Evolutionary conservation across 1,139 yeast species (phyloP).

Genomic region (Scheffersomyces cryptocercus): DNA sequence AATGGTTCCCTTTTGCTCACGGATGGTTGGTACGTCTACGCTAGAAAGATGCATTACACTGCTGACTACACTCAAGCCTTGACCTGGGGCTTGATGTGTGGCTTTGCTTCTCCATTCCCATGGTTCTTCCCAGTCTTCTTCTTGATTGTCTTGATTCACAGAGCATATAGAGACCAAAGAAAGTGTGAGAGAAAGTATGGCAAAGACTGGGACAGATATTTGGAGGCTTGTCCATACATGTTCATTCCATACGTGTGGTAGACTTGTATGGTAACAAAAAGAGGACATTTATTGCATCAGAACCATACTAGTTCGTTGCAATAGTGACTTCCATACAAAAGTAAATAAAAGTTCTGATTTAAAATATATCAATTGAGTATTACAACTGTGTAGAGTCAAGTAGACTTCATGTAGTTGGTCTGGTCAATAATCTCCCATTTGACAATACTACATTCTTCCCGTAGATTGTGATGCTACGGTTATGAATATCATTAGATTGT

Average conservation of each 20-base stretch:
- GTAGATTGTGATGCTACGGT: too few relatives aligned
- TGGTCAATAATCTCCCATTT: too few relatives aligned
- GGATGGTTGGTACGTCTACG: slow-evolving; percentile 92
- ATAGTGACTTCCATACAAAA: too few relatives aligned
- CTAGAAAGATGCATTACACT: slow-evolving; percentile 93
- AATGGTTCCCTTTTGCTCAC: slow-evolving; percentile 82
- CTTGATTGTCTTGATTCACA: slow-evolving; percentile 81
- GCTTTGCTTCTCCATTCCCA: slow-evolving; percentile 83
- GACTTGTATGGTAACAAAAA: neutral
- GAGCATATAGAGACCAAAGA: slow-evolving; percentile 82
- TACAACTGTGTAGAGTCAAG: too few relatives aligned
- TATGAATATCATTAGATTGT: too few relatives aligned
- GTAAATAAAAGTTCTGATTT: too few relatives aligned
- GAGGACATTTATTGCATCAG: too few relatives aligned
- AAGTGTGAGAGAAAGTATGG: slow-evolving; percentile 90
- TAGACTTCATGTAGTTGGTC: too few relatives aligned
- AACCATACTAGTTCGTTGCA: too few relatives aligned
- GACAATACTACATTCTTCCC: too few relatives aligned
- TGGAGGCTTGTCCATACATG: slow-evolving; percentile 85
- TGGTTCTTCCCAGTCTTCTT: slow-evolving; percentile 96
- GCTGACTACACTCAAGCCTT: slow-evolving; percentile 88
- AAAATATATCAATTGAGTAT: too few relatives aligned
- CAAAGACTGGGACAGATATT: slow-evolving; percentile 86
- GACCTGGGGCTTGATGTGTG: slow-evolving; percentile 92
- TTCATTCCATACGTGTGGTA: slow-evolving; percentile 86